A percentile compares a stretch with the other conserved stretches of the same genome.
phyloP scores from a whole-genome alignment of 2,329 filamentous ascomycete species.

The Lachnellula subtilissima region DNA sequence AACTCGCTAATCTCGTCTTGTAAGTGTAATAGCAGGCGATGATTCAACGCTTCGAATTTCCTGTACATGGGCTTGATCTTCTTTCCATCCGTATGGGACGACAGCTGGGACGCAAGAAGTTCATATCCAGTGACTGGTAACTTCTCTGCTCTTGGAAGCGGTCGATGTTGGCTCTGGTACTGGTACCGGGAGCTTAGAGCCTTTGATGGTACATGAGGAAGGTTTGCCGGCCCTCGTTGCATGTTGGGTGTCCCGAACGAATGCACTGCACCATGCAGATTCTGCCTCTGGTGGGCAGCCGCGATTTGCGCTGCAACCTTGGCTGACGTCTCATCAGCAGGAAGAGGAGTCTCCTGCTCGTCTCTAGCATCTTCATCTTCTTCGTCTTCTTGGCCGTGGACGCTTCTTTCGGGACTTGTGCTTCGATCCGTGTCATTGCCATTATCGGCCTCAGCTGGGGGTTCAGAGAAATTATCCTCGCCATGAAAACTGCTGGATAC shows the following conservation, averaged over 20 bases:
- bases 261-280: conserved; percentile 20
- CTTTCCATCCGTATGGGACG: conserved; percentile 22
- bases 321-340: conserved; percentile 20
- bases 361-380: not conserved
- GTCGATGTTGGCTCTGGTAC: conserved; percentile 25
- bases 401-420: conserved; percentile 40
- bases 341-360: conserved; percentile 1
- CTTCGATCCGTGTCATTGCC: conserved; percentile 44
- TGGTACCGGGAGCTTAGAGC: conserved; percentile 35
- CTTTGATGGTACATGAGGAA: conserved; percentile 33
- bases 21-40: conserved; percentile 74
- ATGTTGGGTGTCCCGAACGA: conserved; percentile 34
- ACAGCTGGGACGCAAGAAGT: conserved; percentile 53
- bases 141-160: conserved; percentile 35
- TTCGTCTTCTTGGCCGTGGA: conserved; percentile 28
- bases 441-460: conserved; percentile 26
- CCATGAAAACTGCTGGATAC: conserved; percentile 26
- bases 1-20: conserved; percentile 81
- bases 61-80: conserved; percentile 64
- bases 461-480: conserved; percentile 35
- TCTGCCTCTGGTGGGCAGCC: conserved; percentile 29
- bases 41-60: conserved; percentile 75
- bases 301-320: conserved; percentile 29
- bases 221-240: conserved; percentile 34
- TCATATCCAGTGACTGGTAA: conserved; percentile 56